Evolutionary conservation across 495 filamentous ascomycete species (phyloP).

Genomic region (Aspergillus cristatus): DNA sequence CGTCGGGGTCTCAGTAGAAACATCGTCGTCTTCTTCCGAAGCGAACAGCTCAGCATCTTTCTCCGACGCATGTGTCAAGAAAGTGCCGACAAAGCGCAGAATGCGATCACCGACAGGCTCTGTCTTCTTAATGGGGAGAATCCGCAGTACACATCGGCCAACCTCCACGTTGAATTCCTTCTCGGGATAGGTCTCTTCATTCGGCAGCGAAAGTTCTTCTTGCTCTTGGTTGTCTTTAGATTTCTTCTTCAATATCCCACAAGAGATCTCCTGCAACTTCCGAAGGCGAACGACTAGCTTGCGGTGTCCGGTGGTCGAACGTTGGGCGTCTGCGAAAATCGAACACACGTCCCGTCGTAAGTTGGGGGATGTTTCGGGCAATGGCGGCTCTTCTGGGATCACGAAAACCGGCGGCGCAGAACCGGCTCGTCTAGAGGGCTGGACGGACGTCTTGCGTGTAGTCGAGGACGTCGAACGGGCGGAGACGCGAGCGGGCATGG

Average conservation of each 20-base stretch:
- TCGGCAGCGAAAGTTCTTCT: constrained; percentile 32
- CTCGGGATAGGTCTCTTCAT: constrained; percentile 59
- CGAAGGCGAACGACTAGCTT: constrained; percentile 80
- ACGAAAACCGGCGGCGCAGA: constrained; percentile 51
- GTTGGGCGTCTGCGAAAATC: constrained; percentile 82
- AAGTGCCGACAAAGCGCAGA: constrained; percentile 76
- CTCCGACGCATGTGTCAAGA: constrained; percentile 71
- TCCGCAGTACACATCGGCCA: constrained; percentile 65
- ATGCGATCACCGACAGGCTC: constrained; percentile 82
- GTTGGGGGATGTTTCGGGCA: constrained; percentile 45
- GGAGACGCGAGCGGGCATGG: constrained; percentile 55
- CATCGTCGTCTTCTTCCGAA: constrained; percentile 29
- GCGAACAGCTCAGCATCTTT: constrained; percentile 52
- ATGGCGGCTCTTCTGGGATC: constrained; percentile 60
- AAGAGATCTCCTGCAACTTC: constrained; percentile 82
- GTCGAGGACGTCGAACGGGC: constrained; percentile 45
- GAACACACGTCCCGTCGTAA: constrained; percentile 67
- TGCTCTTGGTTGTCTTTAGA: constrained; percentile 22
- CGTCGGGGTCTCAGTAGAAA: constrained; percentile 69
- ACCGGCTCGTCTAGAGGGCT: constrained; percentile 51
- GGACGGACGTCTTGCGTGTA: constrained; percentile 49
- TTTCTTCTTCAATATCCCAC: constrained; percentile 55
- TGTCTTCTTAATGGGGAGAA: constrained; percentile 83
- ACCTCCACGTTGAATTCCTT: constrained; percentile 83
- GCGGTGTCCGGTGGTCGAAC: constrained; percentile 76